These are phyloP conservation scores for Amanita subjunquillea DNA, from an alignment of 768 basidiomycete species.

Conservation along the genomic window DNA sequence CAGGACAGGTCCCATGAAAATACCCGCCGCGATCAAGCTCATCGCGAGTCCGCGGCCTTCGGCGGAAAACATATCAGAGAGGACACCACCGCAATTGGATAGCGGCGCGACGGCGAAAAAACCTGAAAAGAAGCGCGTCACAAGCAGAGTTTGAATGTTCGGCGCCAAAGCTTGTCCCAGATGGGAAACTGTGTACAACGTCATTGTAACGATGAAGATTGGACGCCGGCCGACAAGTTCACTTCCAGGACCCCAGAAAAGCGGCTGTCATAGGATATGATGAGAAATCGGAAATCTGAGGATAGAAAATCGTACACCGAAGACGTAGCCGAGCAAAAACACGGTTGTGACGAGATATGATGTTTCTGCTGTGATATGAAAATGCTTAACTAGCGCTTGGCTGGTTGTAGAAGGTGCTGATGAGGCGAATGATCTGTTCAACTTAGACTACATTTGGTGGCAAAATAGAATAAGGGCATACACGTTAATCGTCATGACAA, in stretches of 20 bases:
- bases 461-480: conserved; percentile 16
- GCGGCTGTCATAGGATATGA: conserved; percentile 21
- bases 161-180: conserved; percentile 51
- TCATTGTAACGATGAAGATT: conserved; percentile 41
- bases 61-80: conserved; percentile 50
- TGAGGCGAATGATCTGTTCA: conserved; percentile 45
- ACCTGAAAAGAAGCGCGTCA: conserved; percentile 54
- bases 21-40: conserved; percentile 46
- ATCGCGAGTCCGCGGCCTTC: conserved; percentile 43
- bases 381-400: conserved; percentile 22
- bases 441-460: not conserved
- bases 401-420: conserved; percentile 40
- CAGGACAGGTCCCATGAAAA: conserved; percentile 53
- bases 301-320: conserved; percentile 26
- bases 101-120: conserved; percentile 53
- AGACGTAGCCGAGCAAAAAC: conserved; percentile 42
- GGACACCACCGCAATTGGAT: conserved; percentile 45
- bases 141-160: conserved; percentile 46
- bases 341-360: conserved; percentile 38
- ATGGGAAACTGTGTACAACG: conserved; percentile 40
- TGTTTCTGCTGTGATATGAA: conserved; percentile 30
- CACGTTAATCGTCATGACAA: conserved; percentile 47
- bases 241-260: conserved; percentile 52
- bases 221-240: conserved; percentile 47
- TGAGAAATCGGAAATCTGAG: not conserved